Evolutionary conservation across 345 rosid species (phyloP).

Genomic region (Bretschneidera sinensis): DNA sequence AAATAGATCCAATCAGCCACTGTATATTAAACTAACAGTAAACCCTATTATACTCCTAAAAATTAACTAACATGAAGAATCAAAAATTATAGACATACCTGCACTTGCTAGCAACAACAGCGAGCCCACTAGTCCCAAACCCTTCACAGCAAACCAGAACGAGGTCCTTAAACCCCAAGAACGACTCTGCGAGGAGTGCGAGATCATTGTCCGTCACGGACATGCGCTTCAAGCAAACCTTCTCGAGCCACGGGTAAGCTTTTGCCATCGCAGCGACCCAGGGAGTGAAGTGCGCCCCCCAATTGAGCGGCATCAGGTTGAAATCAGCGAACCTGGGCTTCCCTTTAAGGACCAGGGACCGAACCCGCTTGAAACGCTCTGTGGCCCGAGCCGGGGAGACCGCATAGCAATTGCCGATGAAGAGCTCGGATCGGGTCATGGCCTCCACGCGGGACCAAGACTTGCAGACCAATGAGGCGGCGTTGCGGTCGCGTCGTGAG

Average conservation of each 20-base stretch:
- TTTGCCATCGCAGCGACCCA: slow-evolving; percentile 53
- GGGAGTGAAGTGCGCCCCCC: slow-evolving; percentile 77
- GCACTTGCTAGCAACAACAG: slow-evolving; percentile 67
- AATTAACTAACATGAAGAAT: background rate
- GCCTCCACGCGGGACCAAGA: slow-evolving; percentile 80
- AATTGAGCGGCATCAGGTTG: slow-evolving; percentile 70
- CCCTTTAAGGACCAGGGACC: slow-evolving; percentile 63
- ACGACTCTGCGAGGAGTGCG: slow-evolving; percentile 48
- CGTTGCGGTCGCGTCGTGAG: slow-evolving; percentile 72
- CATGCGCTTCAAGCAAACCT: slow-evolving; percentile 76
- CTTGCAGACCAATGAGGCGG: slow-evolving; percentile 81
- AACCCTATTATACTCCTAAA: background rate
- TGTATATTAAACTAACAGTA: too few relatives aligned
- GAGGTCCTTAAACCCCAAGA: slow-evolving; percentile 62
- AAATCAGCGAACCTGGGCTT: slow-evolving; percentile 95
- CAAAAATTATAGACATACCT: slow-evolving; percentile 35
- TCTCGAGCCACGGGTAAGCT: slow-evolving; percentile 79
- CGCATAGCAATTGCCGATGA: slow-evolving; percentile 84
- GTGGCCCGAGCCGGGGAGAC: slow-evolving; percentile 61
- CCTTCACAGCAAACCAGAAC: slow-evolving; percentile 82
- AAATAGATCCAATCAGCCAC: slow-evolving; percentile 23
- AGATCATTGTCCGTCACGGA: slow-evolving; percentile 72
- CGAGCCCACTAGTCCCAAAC: slow-evolving; percentile 78
- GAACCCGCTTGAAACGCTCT: slow-evolving; percentile 53
- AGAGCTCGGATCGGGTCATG: slow-evolving; percentile 66